A percentile compares a stretch with the other conserved stretches of the same genome.
These are phyloP conservation scores for Chlorella variabilis DNA, from an alignment of 163 green algal species.

Conservation along the genomic window DNA sequence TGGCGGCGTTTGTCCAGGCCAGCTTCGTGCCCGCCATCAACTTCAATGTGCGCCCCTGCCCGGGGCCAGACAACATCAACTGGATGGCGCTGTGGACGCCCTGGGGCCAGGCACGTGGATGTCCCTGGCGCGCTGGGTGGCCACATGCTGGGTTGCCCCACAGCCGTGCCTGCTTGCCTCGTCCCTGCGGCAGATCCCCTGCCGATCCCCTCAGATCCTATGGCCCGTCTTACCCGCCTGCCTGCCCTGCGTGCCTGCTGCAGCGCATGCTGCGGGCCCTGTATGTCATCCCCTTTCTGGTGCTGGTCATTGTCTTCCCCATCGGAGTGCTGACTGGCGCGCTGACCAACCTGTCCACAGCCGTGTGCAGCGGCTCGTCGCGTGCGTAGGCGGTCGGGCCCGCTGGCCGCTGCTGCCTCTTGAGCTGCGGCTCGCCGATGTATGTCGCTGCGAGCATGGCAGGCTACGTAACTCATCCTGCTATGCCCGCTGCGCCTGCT, in stretches of 20 bases:
- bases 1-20: background rate
- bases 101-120: background rate
- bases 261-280: background rate
- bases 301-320: slow-evolving; percentile 10
- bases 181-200: no score
- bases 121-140: background rate
- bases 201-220: no score
- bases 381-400: background rate
- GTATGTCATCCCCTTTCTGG: background rate
- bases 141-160: background rate
- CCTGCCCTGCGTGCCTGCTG: background rate
- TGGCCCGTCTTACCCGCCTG: background rate
- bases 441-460: no score
- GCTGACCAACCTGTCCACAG: slow-evolving; percentile 23
- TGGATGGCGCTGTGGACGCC: slow-evolving; percentile 28
- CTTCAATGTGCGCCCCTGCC: background rate
- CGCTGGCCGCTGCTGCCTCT: no score
- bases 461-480: no score
- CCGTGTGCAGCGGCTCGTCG: slow-evolving; percentile 17
- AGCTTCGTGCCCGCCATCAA: background rate
- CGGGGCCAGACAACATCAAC: slow-evolving; percentile 22
- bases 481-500: background rate
- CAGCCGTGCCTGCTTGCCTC: no score
- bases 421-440: no score
- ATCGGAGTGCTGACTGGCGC: slow-evolving; percentile 39